phyloP scores from a whole-genome alignment of 176 grass and related monocot genomes.

The Triticum dicoccoides region DNA sequence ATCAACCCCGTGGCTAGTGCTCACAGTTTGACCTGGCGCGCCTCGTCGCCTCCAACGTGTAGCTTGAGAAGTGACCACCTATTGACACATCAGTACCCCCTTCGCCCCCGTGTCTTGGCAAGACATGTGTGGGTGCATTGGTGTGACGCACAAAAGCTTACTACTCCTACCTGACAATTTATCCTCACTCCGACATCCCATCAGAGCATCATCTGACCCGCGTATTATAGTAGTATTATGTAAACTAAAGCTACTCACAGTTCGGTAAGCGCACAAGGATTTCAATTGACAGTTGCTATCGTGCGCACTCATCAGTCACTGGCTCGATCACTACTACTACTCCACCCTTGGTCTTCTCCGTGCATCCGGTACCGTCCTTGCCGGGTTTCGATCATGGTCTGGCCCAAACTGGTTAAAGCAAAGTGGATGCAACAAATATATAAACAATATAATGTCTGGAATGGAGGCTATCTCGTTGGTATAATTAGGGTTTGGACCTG shows the following conservation, averaged over 20 bases:
- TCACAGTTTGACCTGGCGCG: neutral
- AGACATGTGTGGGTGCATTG: no score
- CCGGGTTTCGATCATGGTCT: slow-evolving; percentile 15
- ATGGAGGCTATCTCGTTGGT: slow-evolving; percentile 16
- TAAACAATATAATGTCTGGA: slow-evolving; percentile 1
- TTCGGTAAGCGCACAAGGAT: slow-evolving; percentile 46
- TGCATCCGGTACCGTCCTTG: neutral
- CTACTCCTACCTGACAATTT: neutral
- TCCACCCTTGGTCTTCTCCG: neutral
- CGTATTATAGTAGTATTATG: neutral
- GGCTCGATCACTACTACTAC: neutral
- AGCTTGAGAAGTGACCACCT: neutral
- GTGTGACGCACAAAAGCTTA: neutral
- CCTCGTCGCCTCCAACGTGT: neutral
- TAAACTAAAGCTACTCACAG: slow-evolving; percentile 3
- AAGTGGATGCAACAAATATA: slow-evolving; percentile 13
- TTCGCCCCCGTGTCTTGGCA: neutral
- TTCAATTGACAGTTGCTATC: slow-evolving; percentile 11
- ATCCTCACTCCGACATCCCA: slow-evolving; percentile 14
- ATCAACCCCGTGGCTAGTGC: neutral
- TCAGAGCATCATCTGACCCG: slow-evolving; percentile 11
- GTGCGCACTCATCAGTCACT: slow-evolving; percentile 8
- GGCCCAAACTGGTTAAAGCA: slow-evolving; percentile 32
- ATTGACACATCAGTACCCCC: slow-evolving; percentile 28
- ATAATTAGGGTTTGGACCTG: slow-evolving; percentile 7